Base-by-base conservation (phyloP, 208 protist genomes). In the Acanthamoeba triangularis region DNA sequence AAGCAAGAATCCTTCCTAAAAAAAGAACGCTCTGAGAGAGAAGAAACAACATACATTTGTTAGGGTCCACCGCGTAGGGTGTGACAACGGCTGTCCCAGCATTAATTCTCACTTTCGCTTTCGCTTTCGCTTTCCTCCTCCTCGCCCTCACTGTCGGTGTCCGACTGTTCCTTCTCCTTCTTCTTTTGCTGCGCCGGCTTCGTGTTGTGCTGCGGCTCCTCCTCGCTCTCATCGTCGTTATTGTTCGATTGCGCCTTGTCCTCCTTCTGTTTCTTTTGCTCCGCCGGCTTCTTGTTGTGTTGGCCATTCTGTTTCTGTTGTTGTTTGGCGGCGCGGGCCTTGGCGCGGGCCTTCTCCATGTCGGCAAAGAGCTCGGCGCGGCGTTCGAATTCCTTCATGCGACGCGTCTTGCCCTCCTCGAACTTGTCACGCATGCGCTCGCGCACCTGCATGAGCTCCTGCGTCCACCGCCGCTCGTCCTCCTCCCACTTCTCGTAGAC, bases 401-500 rank as follows among this genome's bases (percentile, higher is more conserved):
- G 47, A 1, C 82, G 49, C 85, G n/a, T 49, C 25, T 20, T 20
- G 30, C 20, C 56, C 35, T 47, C 56, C 35, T 91, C 59, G 20
- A 91, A 33, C 33, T 74, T 91, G 14, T 91, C 59, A 1, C 35
- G 33, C 59, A 74, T 91, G 20, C 37, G 14, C 56, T 91, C 56
- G 23, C 35, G 23, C 37, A 69, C 41, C 85, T 91, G 30, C 56
- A 33, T 20, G 8, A 91, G 56, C 59, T 65, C n/a, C 35, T 63
- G 14, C 85, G 14, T 49, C 85, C 85, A 91, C 41, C 16, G 47
- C 35, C 37, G 30, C 56, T 91, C 85, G n/a, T 91, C 59, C 85
- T 74, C 54, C 56, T 44, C 56, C 49, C 59, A 91, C 56, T 69
- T 91, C 59, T 72, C 20, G 56, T 72, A 91, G 56, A 91, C 56